Percentiles rank a stretch among this genome's conserved stretches.
Evolutionary conservation across 257 asterid species (phyloP).

Genomic region (Solanum chiquidenum): DNA sequence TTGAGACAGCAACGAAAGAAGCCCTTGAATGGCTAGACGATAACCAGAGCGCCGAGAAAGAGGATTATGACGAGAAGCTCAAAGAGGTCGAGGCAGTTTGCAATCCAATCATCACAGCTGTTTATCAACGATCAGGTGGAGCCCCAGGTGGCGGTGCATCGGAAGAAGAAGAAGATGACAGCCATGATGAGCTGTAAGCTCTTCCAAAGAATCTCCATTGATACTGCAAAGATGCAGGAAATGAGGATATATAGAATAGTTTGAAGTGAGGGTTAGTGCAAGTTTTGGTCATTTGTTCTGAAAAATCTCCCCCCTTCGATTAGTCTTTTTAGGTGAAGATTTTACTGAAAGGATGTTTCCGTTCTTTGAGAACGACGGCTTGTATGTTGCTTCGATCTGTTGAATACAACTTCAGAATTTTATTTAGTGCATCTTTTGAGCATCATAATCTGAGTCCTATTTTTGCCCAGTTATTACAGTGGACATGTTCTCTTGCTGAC

Average conservation of each 20-base stretch:
- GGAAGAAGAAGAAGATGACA: conserved; percentile 38
- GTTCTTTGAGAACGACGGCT: not conserved
- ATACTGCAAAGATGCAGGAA: not conserved
- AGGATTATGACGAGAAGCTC: conserved; percentile 88
- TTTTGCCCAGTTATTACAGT: not conserved
- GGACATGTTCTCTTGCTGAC: not conserved
- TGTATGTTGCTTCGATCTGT: not conserved
- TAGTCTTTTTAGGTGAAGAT: not conserved
- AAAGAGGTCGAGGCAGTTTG: conserved; percentile 93
- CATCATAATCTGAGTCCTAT: not conserved
- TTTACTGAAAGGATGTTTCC: not conserved
- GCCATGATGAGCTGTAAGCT: conserved; percentile 48
- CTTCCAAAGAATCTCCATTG: not conserved
- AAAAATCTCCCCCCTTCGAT: not conserved
- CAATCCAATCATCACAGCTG: conserved; percentile 82
- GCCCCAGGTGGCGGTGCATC: conserved; percentile 45
- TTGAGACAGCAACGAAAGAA: conserved; percentile 82
- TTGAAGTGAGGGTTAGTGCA: not conserved
- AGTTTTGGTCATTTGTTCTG: not conserved
- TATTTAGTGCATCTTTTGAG: not conserved
- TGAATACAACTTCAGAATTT: not conserved
- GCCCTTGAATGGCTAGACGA: conserved; percentile 95
- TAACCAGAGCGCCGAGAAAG: conserved; percentile 79
- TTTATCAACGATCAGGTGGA: conserved; percentile 90
- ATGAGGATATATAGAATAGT: not conserved